phyloP scores from a whole-genome alignment of 1,139 yeast species.

The Yamadazyma diospyri region DNA sequence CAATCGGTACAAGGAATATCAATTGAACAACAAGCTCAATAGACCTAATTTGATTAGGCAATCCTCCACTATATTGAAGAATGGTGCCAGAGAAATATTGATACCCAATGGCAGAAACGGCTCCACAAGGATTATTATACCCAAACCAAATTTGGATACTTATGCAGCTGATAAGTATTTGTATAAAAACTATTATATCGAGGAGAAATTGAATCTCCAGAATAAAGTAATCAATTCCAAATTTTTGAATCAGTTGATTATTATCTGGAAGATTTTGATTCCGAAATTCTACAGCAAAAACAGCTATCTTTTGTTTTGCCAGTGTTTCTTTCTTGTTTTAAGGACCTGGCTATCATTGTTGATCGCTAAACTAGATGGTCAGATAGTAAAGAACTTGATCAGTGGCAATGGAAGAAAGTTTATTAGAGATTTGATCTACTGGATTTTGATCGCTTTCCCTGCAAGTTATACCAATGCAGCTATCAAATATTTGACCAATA shows the following conservation, averaged over 20 bases:
- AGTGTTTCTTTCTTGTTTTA: conserved; percentile 70
- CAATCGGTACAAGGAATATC: conserved; percentile 30
- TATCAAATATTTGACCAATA: conserved; percentile 74
- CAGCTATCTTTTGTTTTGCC: conserved; percentile 62
- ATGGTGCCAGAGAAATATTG: conserved; percentile 52
- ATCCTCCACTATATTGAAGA: conserved; percentile 42
- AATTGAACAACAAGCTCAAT: conserved; percentile 22
- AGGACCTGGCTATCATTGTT: conserved; percentile 86
- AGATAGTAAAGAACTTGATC: conserved; percentile 84
- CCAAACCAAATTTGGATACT: conserved; percentile 55
- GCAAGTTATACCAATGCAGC: conserved; percentile 93
- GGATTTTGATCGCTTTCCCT: conserved; percentile 90
- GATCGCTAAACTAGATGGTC: conserved; percentile 89
- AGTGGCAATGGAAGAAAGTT: conserved; percentile 79
- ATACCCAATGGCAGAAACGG: conserved; percentile 49
- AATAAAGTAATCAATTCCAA: conserved; percentile 55
- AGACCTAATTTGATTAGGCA: conserved; percentile 43
- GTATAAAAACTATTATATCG: conserved; percentile 50
- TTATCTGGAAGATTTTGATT: conserved; percentile 77
- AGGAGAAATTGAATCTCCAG: conserved; percentile 30
- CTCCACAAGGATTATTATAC: conserved; percentile 48
- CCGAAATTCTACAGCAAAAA: conserved; percentile 72
- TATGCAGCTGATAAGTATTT: conserved; percentile 69
- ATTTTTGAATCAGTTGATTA: conserved; percentile 68
- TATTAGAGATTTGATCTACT: conserved; percentile 71